These are phyloP conservation scores for Cercospora zeina DNA, from an alignment of 2,329 filamentous ascomycete species.

Conservation along the genomic window DNA sequence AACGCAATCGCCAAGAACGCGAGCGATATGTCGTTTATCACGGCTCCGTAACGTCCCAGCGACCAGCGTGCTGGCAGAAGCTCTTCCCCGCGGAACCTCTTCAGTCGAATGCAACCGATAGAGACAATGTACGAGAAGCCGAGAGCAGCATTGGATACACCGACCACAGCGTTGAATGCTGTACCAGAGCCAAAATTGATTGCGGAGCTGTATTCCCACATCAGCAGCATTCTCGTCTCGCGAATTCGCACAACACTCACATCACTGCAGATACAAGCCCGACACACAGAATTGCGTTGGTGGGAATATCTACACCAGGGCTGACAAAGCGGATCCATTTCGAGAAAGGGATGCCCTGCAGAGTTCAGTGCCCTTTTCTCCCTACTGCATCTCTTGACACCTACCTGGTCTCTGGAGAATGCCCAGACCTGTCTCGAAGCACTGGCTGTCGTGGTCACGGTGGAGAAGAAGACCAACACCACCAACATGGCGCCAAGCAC, in stretches of 20 bases:
- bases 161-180: constrained; percentile 46
- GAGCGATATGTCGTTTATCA: constrained; percentile 40
- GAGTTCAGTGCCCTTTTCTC: not conserved
- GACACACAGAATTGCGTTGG: constrained; percentile 39
- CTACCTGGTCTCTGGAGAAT: constrained; percentile 38
- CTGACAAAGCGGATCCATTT: constrained; percentile 38
- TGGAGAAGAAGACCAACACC: constrained; percentile 40
- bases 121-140: constrained; percentile 41
- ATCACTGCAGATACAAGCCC: constrained; percentile 40
- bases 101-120: constrained; percentile 39
- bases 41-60: constrained; percentile 39
- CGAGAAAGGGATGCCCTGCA: constrained; percentile 40
- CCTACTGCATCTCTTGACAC: not conserved
- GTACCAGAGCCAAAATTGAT: constrained; percentile 48
- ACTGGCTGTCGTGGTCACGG: constrained; percentile 41
- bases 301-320: constrained; percentile 37
- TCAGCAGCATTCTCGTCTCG: not conserved
- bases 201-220: constrained; percentile 28
- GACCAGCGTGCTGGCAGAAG: constrained; percentile 38
- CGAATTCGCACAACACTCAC: not conserved
- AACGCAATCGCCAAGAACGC: constrained; percentile 38
- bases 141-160: constrained; percentile 42
- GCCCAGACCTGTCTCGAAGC: constrained; percentile 41
- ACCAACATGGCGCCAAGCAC: constrained; percentile 39
- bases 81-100: constrained; percentile 36